Evolutionary conservation across 192 early-diverging fungal species (phyloP).

Genomic region (Podila clonocystis): DNA sequence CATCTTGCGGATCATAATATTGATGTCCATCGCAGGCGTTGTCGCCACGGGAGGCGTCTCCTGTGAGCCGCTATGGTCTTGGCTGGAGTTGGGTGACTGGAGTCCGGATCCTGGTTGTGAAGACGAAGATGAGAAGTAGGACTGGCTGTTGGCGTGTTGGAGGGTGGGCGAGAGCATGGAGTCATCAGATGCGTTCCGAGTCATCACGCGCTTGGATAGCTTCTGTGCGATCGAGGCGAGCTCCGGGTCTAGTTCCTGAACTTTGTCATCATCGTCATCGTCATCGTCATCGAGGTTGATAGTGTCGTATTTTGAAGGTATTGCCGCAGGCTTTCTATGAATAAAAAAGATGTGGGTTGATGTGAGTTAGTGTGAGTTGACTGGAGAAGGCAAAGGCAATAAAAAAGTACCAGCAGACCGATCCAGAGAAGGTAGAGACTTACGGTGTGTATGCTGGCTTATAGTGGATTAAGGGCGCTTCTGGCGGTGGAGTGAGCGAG

Average conservation of each 20-base stretch:
- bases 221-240: constrained; percentile 50
- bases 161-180: not conserved
- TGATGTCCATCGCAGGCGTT: not conserved
- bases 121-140: not conserved
- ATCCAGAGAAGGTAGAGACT: not conserved
- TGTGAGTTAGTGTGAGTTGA: no score
- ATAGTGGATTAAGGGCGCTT: constrained; percentile 1
- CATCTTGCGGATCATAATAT: constrained; percentile 8
- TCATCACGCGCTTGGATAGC: constrained; percentile 40
- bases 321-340: not conserved
- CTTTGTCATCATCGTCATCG: constrained; percentile 12
- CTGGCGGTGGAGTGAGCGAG: constrained; percentile 63
- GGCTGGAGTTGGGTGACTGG: no score
- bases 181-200: not conserved
- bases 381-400: not conserved
- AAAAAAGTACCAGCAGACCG: not conserved
- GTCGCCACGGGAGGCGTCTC: not conserved
- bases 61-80: not conserved
- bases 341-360: not conserved
- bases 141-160: not conserved
- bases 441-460: not conserved
- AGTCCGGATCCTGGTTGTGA: no score
- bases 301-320: not conserved
- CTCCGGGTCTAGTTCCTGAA: constrained; percentile 56
- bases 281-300: constrained; percentile 10